Base-by-base conservation (phyloP, 2,329 filamentous ascomycete species). In the Sarocladium oryzae region DNA sequence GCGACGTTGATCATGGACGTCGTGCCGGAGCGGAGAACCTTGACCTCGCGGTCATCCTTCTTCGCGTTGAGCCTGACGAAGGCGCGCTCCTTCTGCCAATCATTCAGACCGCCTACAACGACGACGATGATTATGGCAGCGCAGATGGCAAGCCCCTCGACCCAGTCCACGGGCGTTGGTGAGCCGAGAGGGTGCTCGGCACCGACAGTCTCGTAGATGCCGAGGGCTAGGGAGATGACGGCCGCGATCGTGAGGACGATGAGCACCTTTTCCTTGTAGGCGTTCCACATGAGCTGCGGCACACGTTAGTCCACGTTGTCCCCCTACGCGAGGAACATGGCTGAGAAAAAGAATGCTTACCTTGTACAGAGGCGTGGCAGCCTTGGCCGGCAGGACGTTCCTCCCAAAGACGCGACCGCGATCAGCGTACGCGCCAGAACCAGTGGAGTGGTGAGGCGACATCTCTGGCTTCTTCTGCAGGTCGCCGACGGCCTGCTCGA, bases 51-150 rank as follows among this genome's bases (percentile, higher is more conserved):
- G 61, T 89, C 84, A 48, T 89, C 83, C 65, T 91, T 91, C 62
- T 89, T 88, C 64, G 82, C 82, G 67, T 90, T 90, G 54, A 91
- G 71, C 64, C 88, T 89, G 35, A 88, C 84, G 60, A 91, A 91
- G 60, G 89, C 85, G 41, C 84, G 78, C 63, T 90, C 87, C 66
- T 90, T 90, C 60, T 91, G 87, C 77, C 83, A 91, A 62, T 91
- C 88, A 57, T 89, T 91, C 30, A 84, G 70, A n/a, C 87, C 86
- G 54, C 86, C 87, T 18, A 89, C 87, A 18, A 86, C 66, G 3
- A 90, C 84, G 43, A 91, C 88, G 56, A 91, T 84, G 15, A 85
- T 63, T 54, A 91, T 88, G 49, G 87, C 88, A 20, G 85, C 78
- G 38, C 89, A 83, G 56, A 91, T 89, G 7, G 88, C 87, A 10